Evolutionary conservation across 495 filamentous ascomycete species (phyloP).

Genomic region (Aeminium ludgeri): DNA sequence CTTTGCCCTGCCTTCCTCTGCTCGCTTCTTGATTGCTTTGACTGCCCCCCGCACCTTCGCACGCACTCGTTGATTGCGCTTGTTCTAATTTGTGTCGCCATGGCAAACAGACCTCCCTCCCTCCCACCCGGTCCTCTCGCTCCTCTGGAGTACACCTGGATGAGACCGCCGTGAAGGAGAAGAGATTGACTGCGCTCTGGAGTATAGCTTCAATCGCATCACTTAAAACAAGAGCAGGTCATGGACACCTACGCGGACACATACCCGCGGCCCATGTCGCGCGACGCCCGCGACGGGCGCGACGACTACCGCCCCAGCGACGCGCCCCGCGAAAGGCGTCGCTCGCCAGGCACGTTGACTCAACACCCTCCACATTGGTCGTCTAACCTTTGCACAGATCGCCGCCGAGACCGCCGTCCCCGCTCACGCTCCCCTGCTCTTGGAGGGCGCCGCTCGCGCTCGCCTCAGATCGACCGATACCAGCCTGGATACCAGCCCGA

Average conservation of each 20-base stretch:
- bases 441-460: conserved; percentile 36
- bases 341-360: conserved; percentile 9
- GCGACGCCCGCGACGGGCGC: conserved; percentile 6
- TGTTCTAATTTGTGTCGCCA: conserved; percentile 13
- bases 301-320: conserved; percentile 14
- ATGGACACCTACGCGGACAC: conserved; percentile 8
- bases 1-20: background rate
- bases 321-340: conserved; percentile 9
- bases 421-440: too few relatives aligned
- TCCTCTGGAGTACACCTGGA: background rate
- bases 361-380: background rate
- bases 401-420: conserved; percentile 34
- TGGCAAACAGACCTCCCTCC: conserved; percentile 13
- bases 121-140: background rate
- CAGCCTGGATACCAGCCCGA: too few relatives aligned
- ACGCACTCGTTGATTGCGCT: conserved; percentile 1
- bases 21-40: background rate
- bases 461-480: conserved; percentile 31
- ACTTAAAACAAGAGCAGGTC: background rate
- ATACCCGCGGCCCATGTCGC: conserved; percentile 4
- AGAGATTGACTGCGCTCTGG: background rate
- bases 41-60: background rate
- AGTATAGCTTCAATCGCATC: background rate
- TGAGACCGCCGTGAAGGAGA: background rate
- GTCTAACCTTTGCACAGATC: conserved; percentile 47